Evolutionary conservation across 805 yeast genomes (phyloP).

Genomic region (Sugiyamaella lignohabitans): DNA sequence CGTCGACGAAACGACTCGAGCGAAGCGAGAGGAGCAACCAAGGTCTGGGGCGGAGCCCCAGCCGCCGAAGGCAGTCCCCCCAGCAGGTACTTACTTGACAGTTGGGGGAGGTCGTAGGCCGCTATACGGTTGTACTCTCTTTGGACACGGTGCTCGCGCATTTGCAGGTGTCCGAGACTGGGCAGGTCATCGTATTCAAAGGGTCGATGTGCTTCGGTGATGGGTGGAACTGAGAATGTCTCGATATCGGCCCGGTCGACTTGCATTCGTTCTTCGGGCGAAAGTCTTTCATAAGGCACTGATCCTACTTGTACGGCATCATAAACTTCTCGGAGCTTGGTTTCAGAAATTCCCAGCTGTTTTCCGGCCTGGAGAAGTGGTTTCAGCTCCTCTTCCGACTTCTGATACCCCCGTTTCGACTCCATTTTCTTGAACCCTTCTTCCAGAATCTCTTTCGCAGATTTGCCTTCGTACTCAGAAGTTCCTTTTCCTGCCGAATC

Average conservation of each 20-base stretch:
- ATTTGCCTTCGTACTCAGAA: background rate
- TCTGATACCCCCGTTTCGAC: conserved; percentile 20
- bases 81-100: conserved; percentile 48
- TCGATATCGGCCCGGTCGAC: conserved; percentile 21
- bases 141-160: conserved; percentile 64
- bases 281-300: conserved; percentile 15
- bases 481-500: too few relatives aligned
- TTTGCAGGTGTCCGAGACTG: conserved; percentile 61
- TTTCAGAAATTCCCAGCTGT: conserved; percentile 27
- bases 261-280: conserved; percentile 14
- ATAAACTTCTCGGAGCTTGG: conserved; percentile 23
- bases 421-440: conserved; percentile 30
- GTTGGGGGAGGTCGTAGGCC: conserved; percentile 86
- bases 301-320: conserved; percentile 21
- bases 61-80: too few relatives aligned
- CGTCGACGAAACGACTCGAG: too few relatives aligned
- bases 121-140: conserved; percentile 75
- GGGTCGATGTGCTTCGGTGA: conserved; percentile 18
- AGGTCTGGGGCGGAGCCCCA: too few relatives aligned
- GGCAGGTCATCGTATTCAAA: conserved; percentile 62
- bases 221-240: conserved; percentile 22
- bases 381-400: conserved; percentile 24
- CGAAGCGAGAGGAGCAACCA: too few relatives aligned
- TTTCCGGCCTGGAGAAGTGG: conserved; percentile 28
- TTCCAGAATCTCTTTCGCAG: conserved; percentile 23